These are phyloP conservation scores for Rhododendron griersonianum DNA, from an alignment of 148 eudicot genomes.

Conservation along the genomic window DNA sequence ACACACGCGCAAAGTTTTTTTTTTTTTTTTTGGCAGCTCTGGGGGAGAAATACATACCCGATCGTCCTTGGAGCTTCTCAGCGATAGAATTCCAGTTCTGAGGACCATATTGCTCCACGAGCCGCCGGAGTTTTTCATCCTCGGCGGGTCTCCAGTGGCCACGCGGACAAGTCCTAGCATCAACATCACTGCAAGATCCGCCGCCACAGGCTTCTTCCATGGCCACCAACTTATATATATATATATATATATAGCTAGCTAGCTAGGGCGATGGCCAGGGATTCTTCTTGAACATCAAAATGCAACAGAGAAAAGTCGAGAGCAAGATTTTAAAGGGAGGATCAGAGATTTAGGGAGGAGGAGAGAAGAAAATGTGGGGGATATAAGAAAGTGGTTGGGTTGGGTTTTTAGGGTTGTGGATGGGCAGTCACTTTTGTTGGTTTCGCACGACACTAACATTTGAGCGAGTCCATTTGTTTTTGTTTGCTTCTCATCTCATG, in stretches of 20 bases:
- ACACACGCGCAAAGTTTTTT: not conserved
- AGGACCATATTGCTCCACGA: constrained; percentile 78
- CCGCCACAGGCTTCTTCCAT: constrained; percentile 42
- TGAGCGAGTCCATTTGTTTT: constrained; percentile 15
- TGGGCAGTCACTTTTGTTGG: constrained; percentile 91
- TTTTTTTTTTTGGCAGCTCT: not conserved
- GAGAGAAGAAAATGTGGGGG: constrained; percentile 25
- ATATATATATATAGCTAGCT: not conserved
- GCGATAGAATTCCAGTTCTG: constrained; percentile 97
- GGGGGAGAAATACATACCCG: constrained; percentile 37
- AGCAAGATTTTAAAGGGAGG: constrained; percentile 13
- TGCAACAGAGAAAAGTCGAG: constrained; percentile 11
- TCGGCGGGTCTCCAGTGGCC: constrained; percentile 99
- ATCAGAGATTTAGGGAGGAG: constrained; percentile 13
- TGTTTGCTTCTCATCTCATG: not conserved
- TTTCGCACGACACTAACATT: constrained; percentile 54
- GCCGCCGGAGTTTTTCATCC: constrained; percentile 80
- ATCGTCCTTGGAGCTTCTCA: constrained; percentile 95
- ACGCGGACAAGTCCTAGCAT: constrained; percentile 57
- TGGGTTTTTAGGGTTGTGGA: constrained; percentile 76
- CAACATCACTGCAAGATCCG: constrained; percentile 38
- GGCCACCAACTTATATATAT: not conserved
- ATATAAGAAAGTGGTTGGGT: constrained; percentile 26
- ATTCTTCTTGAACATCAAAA: not conserved
- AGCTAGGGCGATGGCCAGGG: not conserved